Percentiles rank a stretch among this genome's conserved stretches.
phyloP scores from a whole-genome alignment of 2,329 filamentous ascomycete genomes.

The Didymella arachidicola region DNA sequence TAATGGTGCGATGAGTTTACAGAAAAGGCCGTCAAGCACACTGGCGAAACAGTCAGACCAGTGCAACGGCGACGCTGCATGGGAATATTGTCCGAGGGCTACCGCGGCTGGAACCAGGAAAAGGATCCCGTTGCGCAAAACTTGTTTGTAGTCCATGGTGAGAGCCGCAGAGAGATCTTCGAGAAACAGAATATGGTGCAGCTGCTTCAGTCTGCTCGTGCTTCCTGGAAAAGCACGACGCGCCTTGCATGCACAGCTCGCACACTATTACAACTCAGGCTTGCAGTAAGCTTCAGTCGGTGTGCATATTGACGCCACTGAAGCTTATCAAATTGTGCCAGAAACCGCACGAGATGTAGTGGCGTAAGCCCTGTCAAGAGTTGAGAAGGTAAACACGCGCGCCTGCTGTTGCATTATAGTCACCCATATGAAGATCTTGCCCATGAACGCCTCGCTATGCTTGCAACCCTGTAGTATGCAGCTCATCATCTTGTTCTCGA shows the following conservation, averaged over 20 bases:
- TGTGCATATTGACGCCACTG: not conserved
- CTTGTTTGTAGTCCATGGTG: not conserved
- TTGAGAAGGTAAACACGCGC: not conserved
- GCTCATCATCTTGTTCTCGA: not conserved
- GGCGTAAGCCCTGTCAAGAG: not conserved
- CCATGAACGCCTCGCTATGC: conserved; percentile 15
- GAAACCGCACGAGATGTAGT: not conserved
- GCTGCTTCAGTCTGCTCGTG: no score
- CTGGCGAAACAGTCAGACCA: not conserved
- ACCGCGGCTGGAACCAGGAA: not conserved
- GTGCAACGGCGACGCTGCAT: not conserved
- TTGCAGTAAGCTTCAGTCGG: not conserved
- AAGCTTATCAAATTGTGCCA: not conserved
- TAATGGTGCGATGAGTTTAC: not conserved
- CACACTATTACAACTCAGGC: not conserved
- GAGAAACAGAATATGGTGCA: not conserved
- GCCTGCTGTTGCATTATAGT: conserved; percentile 2
- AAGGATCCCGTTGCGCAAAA: not conserved
- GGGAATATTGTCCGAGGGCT: not conserved
- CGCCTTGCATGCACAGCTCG: no score
- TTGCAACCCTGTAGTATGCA: not conserved
- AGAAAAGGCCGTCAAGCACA: not conserved
- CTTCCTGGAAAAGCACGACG: not conserved
- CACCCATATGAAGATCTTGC: not conserved
- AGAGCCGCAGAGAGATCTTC: not conserved